Conservation (phyloP, 306 rosid species). For the Quercus gilva region DNA sequence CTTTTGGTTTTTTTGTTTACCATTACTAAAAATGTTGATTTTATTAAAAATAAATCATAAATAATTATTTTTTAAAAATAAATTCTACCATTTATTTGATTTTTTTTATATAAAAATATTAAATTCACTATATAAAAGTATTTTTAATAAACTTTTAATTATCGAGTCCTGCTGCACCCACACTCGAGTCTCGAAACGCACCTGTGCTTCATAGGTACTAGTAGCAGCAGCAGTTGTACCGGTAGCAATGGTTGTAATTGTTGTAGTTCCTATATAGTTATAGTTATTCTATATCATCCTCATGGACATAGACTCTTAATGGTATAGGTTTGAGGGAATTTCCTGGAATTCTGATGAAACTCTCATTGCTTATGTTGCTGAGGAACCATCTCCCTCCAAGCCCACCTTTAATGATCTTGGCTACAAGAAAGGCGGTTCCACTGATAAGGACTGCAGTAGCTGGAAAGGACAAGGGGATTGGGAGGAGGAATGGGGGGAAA, state of each 20-base stretch:
- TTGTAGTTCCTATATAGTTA: not conserved
- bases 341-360: slow-evolving; percentile 81
- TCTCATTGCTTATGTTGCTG: slow-evolving; percentile 76
- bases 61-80: too few species aligned
- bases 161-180: too few species aligned
- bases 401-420: slow-evolving; percentile 58
- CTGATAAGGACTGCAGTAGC: slow-evolving; percentile 47
- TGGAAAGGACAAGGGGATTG: slow-evolving; percentile 90
- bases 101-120: too few species aligned
- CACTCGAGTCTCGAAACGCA: too few species aligned
- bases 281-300: not conserved
- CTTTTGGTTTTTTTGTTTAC: too few species aligned
- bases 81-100: too few species aligned
- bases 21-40: too few species aligned
- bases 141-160: too few species aligned
- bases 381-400: slow-evolving; percentile 64
- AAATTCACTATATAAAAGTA: too few species aligned
- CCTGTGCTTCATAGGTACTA: too few species aligned
- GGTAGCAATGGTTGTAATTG: not conserved
- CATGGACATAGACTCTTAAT: slow-evolving; percentile 7
- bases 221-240: slow-evolving; percentile 1
- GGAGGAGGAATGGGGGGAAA: slow-evolving; percentile 91
- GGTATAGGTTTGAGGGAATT: slow-evolving; percentile 80
- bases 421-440: slow-evolving; percentile 47
- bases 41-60: too few species aligned